Base-by-base conservation (phyloP, 345 rosid species). In the Aquilaria malaccensis region DNA sequence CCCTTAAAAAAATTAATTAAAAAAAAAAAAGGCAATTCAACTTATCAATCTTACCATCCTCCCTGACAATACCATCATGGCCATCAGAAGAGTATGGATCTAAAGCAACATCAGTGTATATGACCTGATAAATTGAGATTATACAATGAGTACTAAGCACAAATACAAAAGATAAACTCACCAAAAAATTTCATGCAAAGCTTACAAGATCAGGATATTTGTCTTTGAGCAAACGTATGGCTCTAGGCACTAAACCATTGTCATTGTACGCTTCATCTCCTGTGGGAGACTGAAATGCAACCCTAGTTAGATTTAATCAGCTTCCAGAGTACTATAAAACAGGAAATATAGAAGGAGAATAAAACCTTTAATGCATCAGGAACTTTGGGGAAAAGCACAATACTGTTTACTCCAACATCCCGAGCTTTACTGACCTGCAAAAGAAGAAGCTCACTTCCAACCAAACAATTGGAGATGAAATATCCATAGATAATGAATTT, bases 221-320 rank as follows among this genome's bases (percentile, higher is more conserved):
- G 53, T 87, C 94, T 74, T 83, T 89, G 32, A 93, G 88, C 68
- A 89, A 79, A 59, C 85, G 77, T 56, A 87, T 80, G 45, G 97
- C 52, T 67, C 98, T 74, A 60, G 96, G 98, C 43, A 93, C 96
- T 49, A 93, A 72, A 60, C 97, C 98, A 62, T 89, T 80, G 50
- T 93, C 96, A 74, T 85, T 89, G 74, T 81, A 89, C 6, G 98
- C 87, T 75, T 93, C 98, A 83, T 82, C 96, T 58, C 98, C 98
- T 30, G 89, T 76, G 46, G 98, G 77, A 70, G 83, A 55, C 97
- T 92, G 63, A 52, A 9, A 62, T 50, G 58, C 54, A 50, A 66
- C 60, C 32, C 37, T 41, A 64, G 47, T 61, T 46, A 56, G 45
- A 59, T 49, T 57, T 56, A 33, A 60, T 53, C 22, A 61, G 46